Evolutionary conservation across 140 eudicot species (phyloP).

Genomic region (Oenanthe javanica): DNA sequence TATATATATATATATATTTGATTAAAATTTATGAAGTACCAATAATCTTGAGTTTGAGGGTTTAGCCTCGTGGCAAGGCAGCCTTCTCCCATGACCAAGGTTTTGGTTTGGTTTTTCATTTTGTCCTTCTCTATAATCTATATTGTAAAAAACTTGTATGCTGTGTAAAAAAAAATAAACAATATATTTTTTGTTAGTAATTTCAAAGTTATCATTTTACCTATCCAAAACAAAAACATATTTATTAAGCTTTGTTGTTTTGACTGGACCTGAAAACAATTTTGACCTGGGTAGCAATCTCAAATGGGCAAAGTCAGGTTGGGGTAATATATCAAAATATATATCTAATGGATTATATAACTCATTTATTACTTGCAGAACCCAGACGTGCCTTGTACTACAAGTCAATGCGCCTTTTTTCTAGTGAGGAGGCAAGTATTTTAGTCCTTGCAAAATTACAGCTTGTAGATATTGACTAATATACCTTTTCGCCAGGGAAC

Average conservation of each 20-base stretch:
- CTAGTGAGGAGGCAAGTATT: conserved; percentile 60
- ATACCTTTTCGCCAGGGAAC: not conserved
- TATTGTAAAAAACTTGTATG: not conserved
- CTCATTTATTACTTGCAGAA: conserved; percentile 41
- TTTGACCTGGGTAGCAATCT: not conserved
- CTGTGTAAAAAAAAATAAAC: not conserved
- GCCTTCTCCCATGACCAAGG: not conserved
- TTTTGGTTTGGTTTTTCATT: not conserved
- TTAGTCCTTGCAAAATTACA: not conserved
- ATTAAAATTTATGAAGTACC: not conserved
- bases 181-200: not conserved
- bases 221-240: not conserved
- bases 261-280: not conserved
- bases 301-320: not conserved
- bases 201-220: not conserved
- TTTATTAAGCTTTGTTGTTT: not conserved
- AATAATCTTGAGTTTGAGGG: not conserved
- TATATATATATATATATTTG: not conserved
- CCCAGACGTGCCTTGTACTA: conserved; percentile 79
- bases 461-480: not conserved
- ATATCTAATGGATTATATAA: not conserved
- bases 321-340: not conserved
- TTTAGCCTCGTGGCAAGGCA: not conserved
- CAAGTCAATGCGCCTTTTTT: conserved; percentile 56
- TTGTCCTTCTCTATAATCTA: not conserved